Evolutionary conservation across 2,329 filamentous ascomycete genomes (phyloP).

Genomic region (Emericellopsis cladophorae): DNA sequence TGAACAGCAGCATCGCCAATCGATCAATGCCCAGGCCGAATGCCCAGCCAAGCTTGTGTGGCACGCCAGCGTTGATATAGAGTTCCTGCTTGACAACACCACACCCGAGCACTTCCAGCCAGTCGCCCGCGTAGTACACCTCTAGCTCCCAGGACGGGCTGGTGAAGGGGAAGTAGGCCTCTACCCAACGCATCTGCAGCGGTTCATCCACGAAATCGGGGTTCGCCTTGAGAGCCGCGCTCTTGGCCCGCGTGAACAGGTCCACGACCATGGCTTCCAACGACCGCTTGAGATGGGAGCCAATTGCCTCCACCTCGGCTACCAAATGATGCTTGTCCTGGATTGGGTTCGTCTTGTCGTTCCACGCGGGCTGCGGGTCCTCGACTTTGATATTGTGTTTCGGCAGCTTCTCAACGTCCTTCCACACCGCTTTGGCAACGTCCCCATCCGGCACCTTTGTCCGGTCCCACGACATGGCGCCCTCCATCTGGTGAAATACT

Average conservation of each 20-base stretch:
- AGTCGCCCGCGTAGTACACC: conserved; percentile 86
- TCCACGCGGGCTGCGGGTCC: conserved; percentile 68
- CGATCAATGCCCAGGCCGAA: conserved; percentile 91
- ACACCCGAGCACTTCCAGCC: conserved; percentile 92
- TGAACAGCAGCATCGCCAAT: conserved; percentile 94
- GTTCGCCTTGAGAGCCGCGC: conserved; percentile 43
- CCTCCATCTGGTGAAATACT: conserved; percentile 98
- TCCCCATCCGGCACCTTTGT: conserved; percentile 41
- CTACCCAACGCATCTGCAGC: conserved; percentile 81
- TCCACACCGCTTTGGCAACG: conserved; percentile 52
- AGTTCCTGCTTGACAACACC: conserved; percentile 80
- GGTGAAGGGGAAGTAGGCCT: conserved; percentile 96
- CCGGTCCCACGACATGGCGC: conserved; percentile 79
- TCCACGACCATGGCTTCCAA: conserved; percentile 83
- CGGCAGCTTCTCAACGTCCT: conserved; percentile 60
- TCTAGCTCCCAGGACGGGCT: conserved; percentile 93
- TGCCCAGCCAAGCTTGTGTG: conserved; percentile 76
- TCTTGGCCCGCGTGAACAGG: conserved; percentile 69
- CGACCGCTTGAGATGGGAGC: conserved; percentile 74
- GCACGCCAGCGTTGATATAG: conserved; percentile 63
- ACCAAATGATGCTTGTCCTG: conserved; percentile 58
- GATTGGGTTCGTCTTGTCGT: conserved; percentile 70
- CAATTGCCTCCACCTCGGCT: conserved; percentile 73
- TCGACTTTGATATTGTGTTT: conserved; percentile 65
- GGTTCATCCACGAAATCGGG: conserved; percentile 49